Conservation (phyloP, 148 eudicot genomes). For the Silene latifolia region DNA sequence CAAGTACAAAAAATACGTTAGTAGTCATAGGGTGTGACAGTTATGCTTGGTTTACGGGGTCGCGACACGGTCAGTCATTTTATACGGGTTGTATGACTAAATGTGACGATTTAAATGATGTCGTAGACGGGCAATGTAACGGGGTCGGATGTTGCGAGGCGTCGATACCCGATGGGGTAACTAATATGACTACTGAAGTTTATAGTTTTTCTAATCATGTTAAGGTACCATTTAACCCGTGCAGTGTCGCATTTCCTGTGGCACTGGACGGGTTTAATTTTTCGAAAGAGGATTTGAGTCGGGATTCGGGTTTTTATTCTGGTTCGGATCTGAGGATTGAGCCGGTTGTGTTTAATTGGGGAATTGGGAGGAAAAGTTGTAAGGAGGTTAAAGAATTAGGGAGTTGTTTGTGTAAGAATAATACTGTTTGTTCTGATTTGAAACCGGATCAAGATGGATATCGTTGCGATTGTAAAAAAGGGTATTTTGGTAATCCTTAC, state of each 20-base stretch:
- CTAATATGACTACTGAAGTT: background rate
- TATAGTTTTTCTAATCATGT: background rate
- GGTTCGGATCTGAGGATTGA: background rate
- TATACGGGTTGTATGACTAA: slow-evolving; percentile 21
- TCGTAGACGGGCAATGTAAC: background rate
- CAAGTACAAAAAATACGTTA: slow-evolving; percentile 6
- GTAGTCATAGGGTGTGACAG: slow-evolving; percentile 22
- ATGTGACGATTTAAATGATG: background rate
- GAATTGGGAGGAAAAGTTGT: slow-evolving; percentile 22
- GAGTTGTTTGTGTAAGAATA: slow-evolving; percentile 17
- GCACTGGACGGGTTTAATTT: background rate
- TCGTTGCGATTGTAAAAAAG: slow-evolving; percentile 17
- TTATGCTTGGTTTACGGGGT: slow-evolving; percentile 4
- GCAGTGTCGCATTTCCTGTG: slow-evolving; percentile 18
- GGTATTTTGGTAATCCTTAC: slow-evolving; percentile 21
- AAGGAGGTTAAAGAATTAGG: background rate
- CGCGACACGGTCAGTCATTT: background rate
- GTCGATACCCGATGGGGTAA: slow-evolving; percentile 11
- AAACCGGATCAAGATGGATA: slow-evolving; percentile 1
- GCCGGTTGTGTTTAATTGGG: slow-evolving; percentile 23
- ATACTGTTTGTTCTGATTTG: background rate
- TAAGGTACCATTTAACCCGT: slow-evolving; percentile 10
- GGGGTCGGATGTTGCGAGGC: slow-evolving; percentile 23
- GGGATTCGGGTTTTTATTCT: background rate
- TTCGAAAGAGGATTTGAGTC: background rate